phyloP scores from a whole-genome alignment of 2,329 filamentous ascomycete genomes.

The Didymella sp. region DNA sequence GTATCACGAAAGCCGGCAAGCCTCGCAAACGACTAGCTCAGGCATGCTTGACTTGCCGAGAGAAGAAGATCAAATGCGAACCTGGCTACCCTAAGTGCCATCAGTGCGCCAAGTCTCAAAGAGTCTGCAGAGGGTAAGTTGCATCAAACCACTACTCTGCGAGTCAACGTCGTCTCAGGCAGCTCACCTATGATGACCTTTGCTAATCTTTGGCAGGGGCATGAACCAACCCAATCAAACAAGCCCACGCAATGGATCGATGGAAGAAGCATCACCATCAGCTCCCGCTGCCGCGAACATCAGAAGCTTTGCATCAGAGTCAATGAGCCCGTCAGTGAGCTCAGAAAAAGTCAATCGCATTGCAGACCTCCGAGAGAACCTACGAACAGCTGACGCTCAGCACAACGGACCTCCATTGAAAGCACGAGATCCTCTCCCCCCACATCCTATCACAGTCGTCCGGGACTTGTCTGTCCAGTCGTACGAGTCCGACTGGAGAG shows the following conservation, averaged over 20 bases:
- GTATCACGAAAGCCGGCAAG: conserved; percentile 91
- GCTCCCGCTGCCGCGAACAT: conserved; percentile 28
- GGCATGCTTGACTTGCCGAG: conserved; percentile 89
- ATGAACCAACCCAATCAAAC: conserved; percentile 17
- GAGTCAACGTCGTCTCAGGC: conserved; percentile 34
- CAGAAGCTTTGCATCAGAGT: conserved; percentile 43
- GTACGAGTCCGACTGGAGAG: conserved; percentile 45
- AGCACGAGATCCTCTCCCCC: conserved; percentile 36
- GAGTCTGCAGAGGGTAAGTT: conserved; percentile 73
- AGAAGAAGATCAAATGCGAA: conserved; percentile 98
- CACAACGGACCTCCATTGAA: conserved; percentile 38
- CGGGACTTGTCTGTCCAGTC: conserved; percentile 46
- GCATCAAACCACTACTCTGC: not conserved
- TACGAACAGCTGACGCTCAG: conserved; percentile 39
- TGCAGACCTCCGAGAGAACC: conserved; percentile 41
- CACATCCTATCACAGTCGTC: conserved; percentile 27
- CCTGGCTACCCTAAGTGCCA: conserved; percentile 86
- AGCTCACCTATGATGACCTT: not conserved
- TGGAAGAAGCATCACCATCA: conserved; percentile 7
- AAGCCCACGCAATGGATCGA: conserved; percentile 8
- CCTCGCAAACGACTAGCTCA: conserved; percentile 89
- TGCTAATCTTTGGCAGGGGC: conserved; percentile 10
- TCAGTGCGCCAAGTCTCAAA: conserved; percentile 90
- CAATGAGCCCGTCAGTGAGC: conserved; percentile 38
- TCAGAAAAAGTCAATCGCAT: conserved; percentile 40